Conservation (phyloP, 768 basidiomycete genomes). For the Leccinum imitatum region DNA sequence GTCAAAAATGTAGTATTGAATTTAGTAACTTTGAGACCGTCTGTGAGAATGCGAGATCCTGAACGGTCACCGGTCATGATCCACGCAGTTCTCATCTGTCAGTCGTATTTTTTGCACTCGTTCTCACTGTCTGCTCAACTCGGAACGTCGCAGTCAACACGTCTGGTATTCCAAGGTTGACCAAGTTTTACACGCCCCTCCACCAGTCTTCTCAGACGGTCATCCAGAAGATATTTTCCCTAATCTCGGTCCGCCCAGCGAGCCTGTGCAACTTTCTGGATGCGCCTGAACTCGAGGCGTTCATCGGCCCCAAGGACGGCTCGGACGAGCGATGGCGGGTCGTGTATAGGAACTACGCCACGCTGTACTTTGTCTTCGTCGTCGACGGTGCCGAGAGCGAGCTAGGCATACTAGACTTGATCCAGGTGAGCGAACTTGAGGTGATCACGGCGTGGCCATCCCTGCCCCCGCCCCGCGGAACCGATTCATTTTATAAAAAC, state of each 20-base stretch:
- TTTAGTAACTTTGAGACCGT: neutral
- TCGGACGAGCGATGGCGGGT: conserved; percentile 73
- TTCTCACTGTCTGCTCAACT: conserved; percentile 20
- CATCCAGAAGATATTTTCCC: conserved; percentile 86
- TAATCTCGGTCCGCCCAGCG: conserved; percentile 78
- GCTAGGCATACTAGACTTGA: conserved; percentile 91
- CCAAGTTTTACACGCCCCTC: conserved; percentile 87
- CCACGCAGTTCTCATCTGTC: conserved; percentile 84
- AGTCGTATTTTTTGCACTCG: conserved; percentile 30
- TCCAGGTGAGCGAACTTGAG: conserved; percentile 64
- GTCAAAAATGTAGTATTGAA: neutral
- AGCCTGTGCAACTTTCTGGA: conserved; percentile 96
- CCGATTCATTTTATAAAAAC: neutral
- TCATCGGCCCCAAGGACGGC: conserved; percentile 53
- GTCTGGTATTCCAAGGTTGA: conserved; percentile 78
- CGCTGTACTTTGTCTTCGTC: conserved; percentile 95
- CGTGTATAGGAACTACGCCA: conserved; percentile 95
- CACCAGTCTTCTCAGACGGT: conserved; percentile 60
- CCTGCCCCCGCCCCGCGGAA: neutral
- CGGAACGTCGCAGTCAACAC: conserved; percentile 75
- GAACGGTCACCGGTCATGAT: conserved; percentile 62
- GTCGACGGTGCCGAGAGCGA: conserved; percentile 97
- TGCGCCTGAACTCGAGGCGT: conserved; percentile 80
- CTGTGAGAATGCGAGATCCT: neutral
- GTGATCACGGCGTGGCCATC: neutral